A percentile compares a stretch with the other conserved stretches of the same genome.
Evolutionary conservation across 257 asterid genomes (phyloP).

Genomic region (Penstemon eatonii): DNA sequence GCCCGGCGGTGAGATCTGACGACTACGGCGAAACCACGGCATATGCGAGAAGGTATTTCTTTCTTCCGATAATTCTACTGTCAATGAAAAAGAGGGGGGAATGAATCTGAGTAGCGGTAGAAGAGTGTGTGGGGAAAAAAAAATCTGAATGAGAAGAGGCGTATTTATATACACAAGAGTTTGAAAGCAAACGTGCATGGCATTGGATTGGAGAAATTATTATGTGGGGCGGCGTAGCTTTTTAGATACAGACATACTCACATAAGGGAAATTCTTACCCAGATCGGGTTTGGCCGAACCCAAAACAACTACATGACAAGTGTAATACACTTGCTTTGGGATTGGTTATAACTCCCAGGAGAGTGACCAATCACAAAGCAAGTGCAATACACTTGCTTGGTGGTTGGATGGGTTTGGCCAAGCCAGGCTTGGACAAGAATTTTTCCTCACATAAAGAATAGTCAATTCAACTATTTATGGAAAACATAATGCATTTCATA

Average conservation of each 20-base stretch:
- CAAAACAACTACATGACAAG: too few relatives aligned
- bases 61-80: too few relatives aligned
- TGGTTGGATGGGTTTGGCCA: too few relatives aligned
- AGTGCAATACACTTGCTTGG: too few relatives aligned
- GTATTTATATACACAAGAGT: not conserved
- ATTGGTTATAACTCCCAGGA: too few relatives aligned
- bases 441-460: not conserved
- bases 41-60: not conserved
- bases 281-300: too few relatives aligned
- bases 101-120: not conserved
- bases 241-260: not conserved
- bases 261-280: too few relatives aligned
- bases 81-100: too few relatives aligned
- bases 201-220: constrained; percentile 14
- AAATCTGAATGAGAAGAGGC: not conserved
- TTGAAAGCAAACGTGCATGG: constrained; percentile 22
- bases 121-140: constrained; percentile 3
- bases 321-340: too few relatives aligned
- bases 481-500: not conserved
- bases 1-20: constrained; percentile 33
- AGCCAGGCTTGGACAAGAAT: too few relatives aligned
- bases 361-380: too few relatives aligned
- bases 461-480: not conserved
- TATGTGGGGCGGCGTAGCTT: not conserved
- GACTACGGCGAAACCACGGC: constrained; percentile 20